Conservation (phyloP, 2,329 filamentous ascomycete species). For the Trichoderma lentiforme region DNA sequence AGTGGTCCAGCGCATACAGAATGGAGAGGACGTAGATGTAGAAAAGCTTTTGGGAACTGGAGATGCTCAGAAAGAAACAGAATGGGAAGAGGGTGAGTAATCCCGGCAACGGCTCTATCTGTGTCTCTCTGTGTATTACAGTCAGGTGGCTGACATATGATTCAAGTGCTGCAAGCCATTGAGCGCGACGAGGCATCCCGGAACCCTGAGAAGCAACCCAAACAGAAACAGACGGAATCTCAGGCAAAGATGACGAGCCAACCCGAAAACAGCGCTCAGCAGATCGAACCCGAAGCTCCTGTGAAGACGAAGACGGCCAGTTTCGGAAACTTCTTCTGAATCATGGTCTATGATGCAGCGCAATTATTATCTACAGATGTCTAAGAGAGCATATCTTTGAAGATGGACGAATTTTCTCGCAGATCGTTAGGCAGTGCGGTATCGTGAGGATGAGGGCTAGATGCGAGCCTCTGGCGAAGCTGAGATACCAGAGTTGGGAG, state of each 20-base stretch:
- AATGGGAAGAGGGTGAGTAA: slow-evolving; percentile 78
- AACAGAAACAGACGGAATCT: slow-evolving; percentile 32
- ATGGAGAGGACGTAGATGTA: slow-evolving; percentile 78
- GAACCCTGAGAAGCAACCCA: slow-evolving; percentile 41
- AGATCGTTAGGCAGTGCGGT: not conserved
- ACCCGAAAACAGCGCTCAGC: slow-evolving; percentile 18
- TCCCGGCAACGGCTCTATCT: not conserved
- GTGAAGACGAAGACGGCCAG: slow-evolving; percentile 29
- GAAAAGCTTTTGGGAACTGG: slow-evolving; percentile 78
- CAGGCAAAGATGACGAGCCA: slow-evolving; percentile 16
- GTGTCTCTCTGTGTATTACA: not conserved
- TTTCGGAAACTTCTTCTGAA: slow-evolving; percentile 52
- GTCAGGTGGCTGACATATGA: slow-evolving; percentile 19
- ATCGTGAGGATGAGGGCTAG: not conserved
- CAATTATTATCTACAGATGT: slow-evolving; percentile 22
- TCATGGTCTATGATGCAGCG: slow-evolving; percentile 1
- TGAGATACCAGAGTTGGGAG: slow-evolving; percentile 55
- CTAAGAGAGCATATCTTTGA: slow-evolving; percentile 61
- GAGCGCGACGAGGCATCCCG: slow-evolving; percentile 59
- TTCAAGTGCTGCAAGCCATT: slow-evolving; percentile 61
- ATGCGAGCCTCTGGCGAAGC: slow-evolving; percentile 37
- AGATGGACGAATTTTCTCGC: slow-evolving; percentile 35
- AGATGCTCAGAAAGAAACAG: slow-evolving; percentile 67
- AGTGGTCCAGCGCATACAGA: slow-evolving; percentile 66
- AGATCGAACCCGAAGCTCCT: slow-evolving; percentile 23